Evolutionary conservation across 2,329 filamentous ascomycete genomes (phyloP), one percentile per base, ranked within the genome.

Genomic region (Falciphora oryzae): DNA sequence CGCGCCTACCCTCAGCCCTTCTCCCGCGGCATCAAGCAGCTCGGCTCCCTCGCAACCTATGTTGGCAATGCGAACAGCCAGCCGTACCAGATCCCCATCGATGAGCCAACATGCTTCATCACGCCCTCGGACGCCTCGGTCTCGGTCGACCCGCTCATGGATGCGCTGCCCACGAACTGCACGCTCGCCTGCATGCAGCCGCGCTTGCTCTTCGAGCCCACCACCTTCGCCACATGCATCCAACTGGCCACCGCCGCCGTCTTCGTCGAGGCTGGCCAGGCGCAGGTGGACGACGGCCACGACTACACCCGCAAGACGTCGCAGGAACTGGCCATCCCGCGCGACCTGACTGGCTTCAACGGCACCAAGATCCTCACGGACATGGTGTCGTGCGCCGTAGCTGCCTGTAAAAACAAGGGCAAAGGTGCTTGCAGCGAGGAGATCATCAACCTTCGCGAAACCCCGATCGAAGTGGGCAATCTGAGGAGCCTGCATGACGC

Each of bases 371-470:
- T 64, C 6, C 11, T 64, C n/a, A 32, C 53, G 16, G 56, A 28
- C 58, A 53, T 64, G 27, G 44, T 64, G 29, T 27, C 50, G n/a
- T 64, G 63, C 63, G 38, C 63, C 7, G 59, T 64, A 13, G 59
- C 29, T 11, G 38, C 38, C 18, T 64, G 63, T 31, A 58, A 31
- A 31, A 35, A 59, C 32, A 61, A 60, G 38, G 59, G 63, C 27
- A 61, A 57, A 8, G 63, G 44, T 6, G 50, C 44, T 22, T 64
- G 63, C 38, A 57, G 58, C 38, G 29, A 64, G 11, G 50, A 29
- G 14, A 61, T 61, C 7, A 29, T 61, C 22, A n/a, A 18, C 28
- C 44, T 64, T 1, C 22, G n/a, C 25, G 25, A 60, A 32, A 57
- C 25, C 16, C 27, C 61, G 16, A 28, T 57, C 16, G 22, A 31